phyloP scores from a whole-genome alignment of 2,329 filamentous ascomycete species.

The Mariannaea elegans region DNA sequence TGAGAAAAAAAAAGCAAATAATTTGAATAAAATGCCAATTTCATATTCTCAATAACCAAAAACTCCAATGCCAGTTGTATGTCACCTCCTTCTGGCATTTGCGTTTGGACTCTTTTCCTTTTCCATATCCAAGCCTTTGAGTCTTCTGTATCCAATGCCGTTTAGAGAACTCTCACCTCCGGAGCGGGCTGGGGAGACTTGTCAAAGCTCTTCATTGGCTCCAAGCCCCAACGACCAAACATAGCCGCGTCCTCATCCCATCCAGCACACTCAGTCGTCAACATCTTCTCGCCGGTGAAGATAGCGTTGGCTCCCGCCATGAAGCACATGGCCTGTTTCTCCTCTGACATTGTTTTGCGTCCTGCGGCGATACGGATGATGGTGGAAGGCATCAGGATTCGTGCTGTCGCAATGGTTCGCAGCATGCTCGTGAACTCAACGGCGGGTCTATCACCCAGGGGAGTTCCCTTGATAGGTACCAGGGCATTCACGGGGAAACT shows the following conservation, averaged over 20 bases:
- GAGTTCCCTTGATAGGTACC: conserved; percentile 90
- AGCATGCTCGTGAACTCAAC: conserved; percentile 82
- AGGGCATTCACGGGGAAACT: conserved; percentile 92
- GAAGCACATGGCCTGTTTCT: conserved; percentile 90
- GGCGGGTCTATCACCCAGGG: conserved; percentile 77
- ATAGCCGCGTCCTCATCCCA: conserved; percentile 89
- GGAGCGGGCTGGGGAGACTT: conserved; percentile 43
- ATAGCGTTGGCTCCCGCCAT: conserved; percentile 93
- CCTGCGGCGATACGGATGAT: conserved; percentile 90
- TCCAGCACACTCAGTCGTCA: conserved; percentile 89
- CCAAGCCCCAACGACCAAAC: conserved; percentile 84
- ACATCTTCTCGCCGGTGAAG: conserved; percentile 95
- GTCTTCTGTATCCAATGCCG: neutral
- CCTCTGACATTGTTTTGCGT: conserved; percentile 83
- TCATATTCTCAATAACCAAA: neutral
- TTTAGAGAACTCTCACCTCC: conserved; percentile 38
- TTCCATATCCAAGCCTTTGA: neutral
- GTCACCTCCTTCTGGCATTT: neutral
- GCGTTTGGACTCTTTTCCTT: neutral
- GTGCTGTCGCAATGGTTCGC: conserved; percentile 83
- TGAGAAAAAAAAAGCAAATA: neutral
- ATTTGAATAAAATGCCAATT: neutral
- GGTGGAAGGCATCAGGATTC: conserved; percentile 83
- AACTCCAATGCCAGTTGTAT: conserved; percentile 1
- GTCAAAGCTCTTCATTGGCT: conserved; percentile 73